These are phyloP conservation scores for Schwanniomyces vanrijiae DNA, from an alignment of 805 yeast genomes.

Conservation along the genomic window DNA sequence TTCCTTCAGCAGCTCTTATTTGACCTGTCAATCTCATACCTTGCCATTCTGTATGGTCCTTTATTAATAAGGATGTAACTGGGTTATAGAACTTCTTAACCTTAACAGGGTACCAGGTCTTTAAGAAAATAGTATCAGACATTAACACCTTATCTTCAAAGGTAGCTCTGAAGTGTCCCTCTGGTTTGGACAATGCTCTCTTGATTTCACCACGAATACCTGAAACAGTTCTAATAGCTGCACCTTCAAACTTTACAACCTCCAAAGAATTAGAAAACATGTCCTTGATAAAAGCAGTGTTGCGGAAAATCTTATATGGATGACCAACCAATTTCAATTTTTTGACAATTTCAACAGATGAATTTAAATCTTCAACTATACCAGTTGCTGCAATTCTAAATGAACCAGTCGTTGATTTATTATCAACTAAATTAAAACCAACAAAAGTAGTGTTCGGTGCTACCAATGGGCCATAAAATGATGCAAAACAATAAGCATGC, in stretches of 20 bases:
- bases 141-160: conserved; percentile 92
- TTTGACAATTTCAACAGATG: conserved; percentile 88
- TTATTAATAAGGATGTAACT: conserved; percentile 81
- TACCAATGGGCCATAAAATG: conserved; percentile 95
- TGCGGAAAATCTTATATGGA: conserved; percentile 89
- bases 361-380: conserved; percentile 89
- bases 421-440: conserved; percentile 87
- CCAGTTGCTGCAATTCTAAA: conserved; percentile 98
- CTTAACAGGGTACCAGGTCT: conserved; percentile 96
- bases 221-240: conserved; percentile 91
- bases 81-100: conserved; percentile 93
- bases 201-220: conserved; percentile 98
- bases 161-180: conserved; percentile 93
- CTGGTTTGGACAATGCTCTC: conserved; percentile 90
- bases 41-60: conserved; percentile 83
- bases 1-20: conserved; percentile 72
- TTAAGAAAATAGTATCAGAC: conserved; percentile 84
- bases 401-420: conserved; percentile 79
- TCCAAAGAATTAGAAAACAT: conserved; percentile 93
- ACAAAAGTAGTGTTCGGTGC: conserved; percentile 98
- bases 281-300: conserved; percentile 95
- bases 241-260: conserved; percentile 98
- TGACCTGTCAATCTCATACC: conserved; percentile 97
- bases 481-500: conserved; percentile 93
- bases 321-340: conserved; percentile 93